Evolutionary conservation across 768 basidiomycete genomes (phyloP).

Genomic region (Hysterangium stoloniferum): DNA sequence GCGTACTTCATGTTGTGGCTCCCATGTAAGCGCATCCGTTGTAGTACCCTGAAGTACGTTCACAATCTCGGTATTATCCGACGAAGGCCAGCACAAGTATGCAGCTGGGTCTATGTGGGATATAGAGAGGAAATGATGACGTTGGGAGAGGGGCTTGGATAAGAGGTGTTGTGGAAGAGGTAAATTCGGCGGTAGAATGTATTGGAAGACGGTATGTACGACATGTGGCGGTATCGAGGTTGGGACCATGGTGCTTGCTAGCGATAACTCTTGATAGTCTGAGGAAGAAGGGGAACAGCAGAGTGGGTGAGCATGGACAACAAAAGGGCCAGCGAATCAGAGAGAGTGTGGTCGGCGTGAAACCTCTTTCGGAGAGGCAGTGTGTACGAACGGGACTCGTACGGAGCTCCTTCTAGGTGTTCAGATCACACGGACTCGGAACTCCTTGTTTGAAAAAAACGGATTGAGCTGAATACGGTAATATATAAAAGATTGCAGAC

Average conservation of each 20-base stretch:
- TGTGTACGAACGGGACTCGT: too few species aligned
- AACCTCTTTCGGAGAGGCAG: conserved; percentile 49
- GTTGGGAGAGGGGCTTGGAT: conserved; percentile 49
- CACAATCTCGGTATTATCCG: neutral
- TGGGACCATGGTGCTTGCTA: conserved; percentile 29
- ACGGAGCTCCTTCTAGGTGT: too few species aligned
- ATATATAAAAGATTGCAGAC: too few species aligned
- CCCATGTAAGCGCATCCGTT: conserved; percentile 22
- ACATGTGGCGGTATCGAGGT: conserved; percentile 30
- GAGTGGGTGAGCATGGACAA: neutral
- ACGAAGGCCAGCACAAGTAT: conserved; percentile 63
- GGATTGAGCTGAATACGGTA: too few species aligned
- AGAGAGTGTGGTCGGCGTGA: conserved; percentile 29
- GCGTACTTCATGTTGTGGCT: conserved; percentile 22
- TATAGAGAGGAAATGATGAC: conserved; percentile 58
- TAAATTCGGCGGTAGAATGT: conserved; percentile 43
- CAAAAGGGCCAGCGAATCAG: conserved; percentile 1
- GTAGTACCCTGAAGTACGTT: neutral
- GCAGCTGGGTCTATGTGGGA: conserved; percentile 38
- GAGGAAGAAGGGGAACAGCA: neutral
- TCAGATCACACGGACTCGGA: too few species aligned
- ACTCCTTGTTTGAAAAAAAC: too few species aligned
- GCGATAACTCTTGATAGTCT: neutral
- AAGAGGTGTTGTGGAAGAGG: conserved; percentile 54
- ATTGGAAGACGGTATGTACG: conserved; percentile 44